These are phyloP conservation scores for Heritiera fomes DNA, from an alignment of 345 rosid species.

Conservation along the genomic window DNA sequence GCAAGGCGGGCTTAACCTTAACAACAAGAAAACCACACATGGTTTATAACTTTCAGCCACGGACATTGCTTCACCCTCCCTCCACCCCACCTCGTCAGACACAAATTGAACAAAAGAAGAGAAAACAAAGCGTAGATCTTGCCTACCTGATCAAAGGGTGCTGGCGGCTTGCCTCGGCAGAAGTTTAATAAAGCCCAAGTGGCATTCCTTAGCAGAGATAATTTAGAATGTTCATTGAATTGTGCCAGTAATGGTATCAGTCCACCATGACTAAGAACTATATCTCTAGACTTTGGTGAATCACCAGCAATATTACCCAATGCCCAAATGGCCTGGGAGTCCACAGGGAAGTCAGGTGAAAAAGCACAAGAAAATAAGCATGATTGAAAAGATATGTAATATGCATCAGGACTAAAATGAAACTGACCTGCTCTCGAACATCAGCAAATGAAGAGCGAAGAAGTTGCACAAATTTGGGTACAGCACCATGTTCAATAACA, in stretches of 20 bases:
- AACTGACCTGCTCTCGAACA: slow-evolving; percentile 75
- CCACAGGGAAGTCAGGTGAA: background rate
- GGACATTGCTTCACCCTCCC: background rate
- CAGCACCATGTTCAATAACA: slow-evolving; percentile 69
- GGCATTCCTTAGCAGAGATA: slow-evolving; percentile 67
- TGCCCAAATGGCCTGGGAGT: slow-evolving; percentile 71
- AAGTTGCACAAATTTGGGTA: slow-evolving; percentile 66
- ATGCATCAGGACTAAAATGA: background rate
- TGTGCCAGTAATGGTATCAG: slow-evolving; percentile 58
- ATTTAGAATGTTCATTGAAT: slow-evolving; percentile 60
- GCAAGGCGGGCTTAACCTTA: slow-evolving; percentile 66
- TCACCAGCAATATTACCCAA: slow-evolving; percentile 83
- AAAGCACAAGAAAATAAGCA: background rate
- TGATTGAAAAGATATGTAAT: background rate
- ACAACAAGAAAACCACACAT: slow-evolving; percentile 6
- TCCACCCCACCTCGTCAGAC: background rate
- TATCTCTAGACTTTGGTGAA: slow-evolving; percentile 71
- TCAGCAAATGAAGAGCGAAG: slow-evolving; percentile 62
- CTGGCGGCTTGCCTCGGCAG: slow-evolving; percentile 74
- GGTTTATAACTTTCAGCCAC: background rate
- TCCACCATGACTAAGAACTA: slow-evolving; percentile 57
- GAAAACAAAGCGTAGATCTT: background rate
- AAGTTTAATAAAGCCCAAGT: slow-evolving; percentile 80
- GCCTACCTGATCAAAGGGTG: slow-evolving; percentile 63
- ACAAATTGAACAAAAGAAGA: background rate